Conservation (phyloP, 2,329 filamentous ascomycete species). For the Phoma sp. region DNA sequence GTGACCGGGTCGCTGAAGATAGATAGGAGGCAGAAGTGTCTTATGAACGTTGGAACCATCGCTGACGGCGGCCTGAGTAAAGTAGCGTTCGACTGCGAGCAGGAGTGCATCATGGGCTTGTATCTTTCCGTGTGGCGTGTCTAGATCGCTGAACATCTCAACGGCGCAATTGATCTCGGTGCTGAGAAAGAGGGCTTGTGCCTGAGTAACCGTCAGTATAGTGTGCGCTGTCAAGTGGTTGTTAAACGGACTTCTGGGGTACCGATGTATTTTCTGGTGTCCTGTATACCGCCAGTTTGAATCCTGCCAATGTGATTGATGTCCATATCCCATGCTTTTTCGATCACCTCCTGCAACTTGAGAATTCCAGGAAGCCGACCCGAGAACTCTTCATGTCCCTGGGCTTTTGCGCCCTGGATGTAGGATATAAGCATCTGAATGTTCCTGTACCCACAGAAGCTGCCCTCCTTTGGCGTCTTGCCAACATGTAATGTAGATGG, state of each 20-base stretch:
- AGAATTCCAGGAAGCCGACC: slow-evolving; percentile 75
- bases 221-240: not conserved
- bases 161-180: slow-evolving; percentile 64
- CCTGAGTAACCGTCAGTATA: slow-evolving; percentile 57
- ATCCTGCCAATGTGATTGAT: slow-evolving; percentile 76
- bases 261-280: slow-evolving; percentile 95
- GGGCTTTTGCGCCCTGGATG: slow-evolving; percentile 65
- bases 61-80: slow-evolving; percentile 61
- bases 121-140: slow-evolving; percentile 53
- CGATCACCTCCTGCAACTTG: slow-evolving; percentile 83
- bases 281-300: slow-evolving; percentile 85
- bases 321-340: slow-evolving; percentile 84
- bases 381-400: slow-evolving; percentile 67
- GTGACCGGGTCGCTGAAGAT: slow-evolving; percentile 89
- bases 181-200: slow-evolving; percentile 76
- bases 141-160: slow-evolving; percentile 59
- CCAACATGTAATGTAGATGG: slow-evolving; percentile 78
- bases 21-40: slow-evolving; percentile 81
- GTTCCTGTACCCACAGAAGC: slow-evolving; percentile 94
- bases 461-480: slow-evolving; percentile 79
- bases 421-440: slow-evolving; percentile 91
- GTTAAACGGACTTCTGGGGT: slow-evolving; percentile 74
- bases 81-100: slow-evolving; percentile 75
- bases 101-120: slow-evolving; percentile 65
- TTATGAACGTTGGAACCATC: slow-evolving; percentile 66